These are phyloP conservation scores for Aspergillus biplanus DNA, from an alignment of 495 filamentous ascomycete species.

Conservation along the genomic window DNA sequence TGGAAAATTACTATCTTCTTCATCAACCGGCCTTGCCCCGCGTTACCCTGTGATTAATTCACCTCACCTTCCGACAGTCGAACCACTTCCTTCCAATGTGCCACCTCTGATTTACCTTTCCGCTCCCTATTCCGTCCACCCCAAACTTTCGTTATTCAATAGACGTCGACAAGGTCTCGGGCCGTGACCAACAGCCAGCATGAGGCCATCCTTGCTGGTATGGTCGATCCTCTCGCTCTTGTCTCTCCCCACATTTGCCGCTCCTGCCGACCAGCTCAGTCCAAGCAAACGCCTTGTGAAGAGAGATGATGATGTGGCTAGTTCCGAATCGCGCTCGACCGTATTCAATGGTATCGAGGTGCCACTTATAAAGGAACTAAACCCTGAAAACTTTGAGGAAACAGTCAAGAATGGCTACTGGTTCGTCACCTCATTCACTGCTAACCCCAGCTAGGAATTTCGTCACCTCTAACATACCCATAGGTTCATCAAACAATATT, in stretches of 20 bases:
- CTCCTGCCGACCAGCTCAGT: constrained; percentile 30
- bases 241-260: constrained; percentile 41
- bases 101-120: constrained; percentile 38
- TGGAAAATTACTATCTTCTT: neutral
- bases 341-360: constrained; percentile 82
- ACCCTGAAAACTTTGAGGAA: constrained; percentile 57
- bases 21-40: neutral
- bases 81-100: constrained; percentile 36
- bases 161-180: constrained; percentile 14
- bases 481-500: constrained; percentile 79
- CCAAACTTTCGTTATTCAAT: constrained; percentile 22
- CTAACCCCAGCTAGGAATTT: neutral
- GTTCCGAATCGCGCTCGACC: constrained; percentile 43
- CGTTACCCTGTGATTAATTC: constrained; percentile 10
- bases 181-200: constrained; percentile 33
- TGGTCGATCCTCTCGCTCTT: constrained; percentile 49
- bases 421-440: constrained; percentile 35
- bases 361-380: constrained; percentile 70
- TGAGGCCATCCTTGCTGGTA: constrained; percentile 45
- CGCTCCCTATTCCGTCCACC: constrained; percentile 23
- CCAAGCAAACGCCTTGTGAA: constrained; percentile 32
- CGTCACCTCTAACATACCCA: constrained; percentile 22
- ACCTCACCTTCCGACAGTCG: constrained; percentile 17
- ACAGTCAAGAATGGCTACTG: constrained; percentile 67
- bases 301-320: constrained; percentile 25